phyloP scores from a whole-genome alignment of 768 basidiomycete species.

The Lentinus brumalis region DNA sequence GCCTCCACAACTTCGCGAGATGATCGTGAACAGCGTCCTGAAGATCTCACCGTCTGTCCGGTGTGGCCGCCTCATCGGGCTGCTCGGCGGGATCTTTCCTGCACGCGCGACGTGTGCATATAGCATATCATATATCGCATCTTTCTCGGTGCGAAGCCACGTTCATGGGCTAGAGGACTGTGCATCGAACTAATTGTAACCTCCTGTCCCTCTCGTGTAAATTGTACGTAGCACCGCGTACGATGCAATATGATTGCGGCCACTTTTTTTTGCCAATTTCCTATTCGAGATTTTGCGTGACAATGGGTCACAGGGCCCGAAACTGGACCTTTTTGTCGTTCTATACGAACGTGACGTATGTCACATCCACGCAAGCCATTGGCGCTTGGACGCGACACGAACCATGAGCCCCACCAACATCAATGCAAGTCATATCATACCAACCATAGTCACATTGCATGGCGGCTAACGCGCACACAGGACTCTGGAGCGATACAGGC shows the following conservation, averaged over 20 bases:
- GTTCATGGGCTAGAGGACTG: not conserved
- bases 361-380: constrained; percentile 10
- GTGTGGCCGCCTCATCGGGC: not conserved
- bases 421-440: constrained; percentile 43
- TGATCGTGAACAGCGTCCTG: not conserved
- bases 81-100: not conserved
- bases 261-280: no score
- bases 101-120: not conserved
- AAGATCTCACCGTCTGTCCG: not conserved
- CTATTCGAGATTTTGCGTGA: not conserved
- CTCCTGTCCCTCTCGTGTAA: constrained; percentile 1
- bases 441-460: not conserved
- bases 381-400: constrained; percentile 3
- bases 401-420: constrained; percentile 56
- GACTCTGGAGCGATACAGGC: constrained; percentile 68
- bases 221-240: constrained; percentile 8
- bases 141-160: not conserved
- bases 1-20: not conserved
- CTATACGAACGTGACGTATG: constrained; percentile 3
- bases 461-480: constrained; percentile 35
- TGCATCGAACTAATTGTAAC: not conserved
- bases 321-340: not conserved
- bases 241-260: not conserved
- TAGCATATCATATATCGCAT: not conserved
- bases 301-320: no score